Base-by-base conservation (phyloP, 306 rosid species). In the Dryas octopetala region DNA sequence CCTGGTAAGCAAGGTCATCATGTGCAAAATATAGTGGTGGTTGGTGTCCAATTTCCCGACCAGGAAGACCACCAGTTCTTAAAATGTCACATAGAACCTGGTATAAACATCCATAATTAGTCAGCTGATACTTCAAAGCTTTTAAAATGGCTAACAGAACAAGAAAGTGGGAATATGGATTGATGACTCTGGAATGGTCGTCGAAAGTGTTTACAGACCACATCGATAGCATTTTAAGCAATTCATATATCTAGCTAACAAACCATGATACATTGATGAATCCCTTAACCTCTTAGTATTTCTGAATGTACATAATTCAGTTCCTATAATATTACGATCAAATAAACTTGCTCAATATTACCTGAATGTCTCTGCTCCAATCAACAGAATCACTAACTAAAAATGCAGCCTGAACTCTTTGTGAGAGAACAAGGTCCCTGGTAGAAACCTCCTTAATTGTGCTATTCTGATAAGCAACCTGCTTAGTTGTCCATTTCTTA, bases 321-420 rank as follows among this genome's bases (percentile, higher is more conserved):
- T 51, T 40, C 17, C 17, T 49, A 59, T 23, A n/a, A 45, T 55
- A 17, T 28, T 52, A 76, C 43, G 15, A 78, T 49, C 49, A 52
- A 32, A 12, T 5, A 41, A 32, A 11, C 13, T n/a, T 19, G 51
- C 77, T 70, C 40, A 63, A 64, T 50, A 55, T 40, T 53, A 88
- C 98, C 95, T 94, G 98, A 71, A 91, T 82, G 82, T 94, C 98
- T 77, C 97, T 87, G 90, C 98, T 88, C 98, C 98, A 94, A 79
- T 91, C 97, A 76, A 90, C 91, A 80, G 98, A 86, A 76, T 94
- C 97, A 62, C 98, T 94, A 62, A 94, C 87, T 40, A 94, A 7
- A 78, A 94, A 94, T 28, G 83, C 93, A 8, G 97, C 98, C 71
- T 76, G 83, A 83, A 91, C 96, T 83, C 94, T 88, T 83, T 91